These are phyloP conservation scores for Acrodontium crateriforme DNA, from an alignment of 2,329 filamentous ascomycete genomes.

Conservation along the genomic window DNA sequence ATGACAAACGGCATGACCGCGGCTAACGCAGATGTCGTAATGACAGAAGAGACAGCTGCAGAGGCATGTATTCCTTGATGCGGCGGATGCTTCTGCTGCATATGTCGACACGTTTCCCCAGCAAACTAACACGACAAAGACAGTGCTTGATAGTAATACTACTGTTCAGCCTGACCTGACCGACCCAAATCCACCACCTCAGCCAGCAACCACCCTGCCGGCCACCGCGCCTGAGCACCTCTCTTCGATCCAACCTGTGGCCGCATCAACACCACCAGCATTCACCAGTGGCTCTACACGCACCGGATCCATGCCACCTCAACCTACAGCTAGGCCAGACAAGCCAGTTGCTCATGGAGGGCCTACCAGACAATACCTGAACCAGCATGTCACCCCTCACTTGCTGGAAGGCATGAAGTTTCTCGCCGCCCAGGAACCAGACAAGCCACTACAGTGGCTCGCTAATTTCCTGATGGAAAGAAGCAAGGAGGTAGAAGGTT, in stretches of 20 bases:
- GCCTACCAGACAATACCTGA: conserved; percentile 35
- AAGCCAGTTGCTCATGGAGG: conserved; percentile 33
- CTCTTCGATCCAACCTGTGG: conserved; percentile 6
- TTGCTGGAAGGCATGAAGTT: conserved; percentile 40
- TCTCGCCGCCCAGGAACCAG: conserved; percentile 35
- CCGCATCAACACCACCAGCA: conserved; percentile 13
- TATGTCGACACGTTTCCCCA: conserved; percentile 1
- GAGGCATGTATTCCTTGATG: conserved; percentile 10
- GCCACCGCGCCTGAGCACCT: conserved; percentile 7
- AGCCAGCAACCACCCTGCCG: conserved; percentile 5
- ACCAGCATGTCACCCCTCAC: conserved; percentile 36
- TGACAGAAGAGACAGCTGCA: conserved; percentile 21
- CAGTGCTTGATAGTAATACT: no score
- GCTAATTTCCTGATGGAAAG: conserved; percentile 33
- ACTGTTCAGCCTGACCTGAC: conserved; percentile 13
- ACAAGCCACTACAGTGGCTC: conserved; percentile 37
- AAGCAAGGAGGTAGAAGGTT: conserved; percentile 35
- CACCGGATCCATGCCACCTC: conserved; percentile 18
- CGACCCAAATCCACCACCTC: conserved; percentile 13
- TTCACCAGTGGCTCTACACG: conserved; percentile 9
- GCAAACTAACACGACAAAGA: no score
- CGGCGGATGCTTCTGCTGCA: no score
- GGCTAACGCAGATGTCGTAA: conserved; percentile 17
- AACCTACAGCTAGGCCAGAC: conserved; percentile 18
- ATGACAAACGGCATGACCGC: conserved; percentile 13